Evolutionary conservation across 2,329 filamentous ascomycete genomes (phyloP), one percentile per base, ranked within the genome.

Genomic region (Pseudofabraea citricarpa): DNA sequence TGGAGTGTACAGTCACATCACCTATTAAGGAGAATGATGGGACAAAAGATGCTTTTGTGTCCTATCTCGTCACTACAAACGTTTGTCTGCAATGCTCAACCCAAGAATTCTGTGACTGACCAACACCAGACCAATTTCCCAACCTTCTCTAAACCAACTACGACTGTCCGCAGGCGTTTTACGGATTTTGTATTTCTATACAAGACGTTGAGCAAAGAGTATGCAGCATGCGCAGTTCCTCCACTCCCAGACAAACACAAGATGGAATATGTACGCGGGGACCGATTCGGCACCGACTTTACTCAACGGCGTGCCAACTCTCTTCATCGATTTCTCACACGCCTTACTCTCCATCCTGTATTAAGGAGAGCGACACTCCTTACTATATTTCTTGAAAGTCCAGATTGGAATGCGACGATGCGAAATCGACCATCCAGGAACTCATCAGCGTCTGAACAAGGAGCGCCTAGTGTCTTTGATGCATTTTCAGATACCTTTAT

Each of bases 401-500:
- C 77, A 20, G 93, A 98, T 65, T 98, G 93, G 93, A 97, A 98
- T 64, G 86, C 90, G 24, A 91, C 89, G 36, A 96, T 98, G 90
- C 83, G 83, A 57, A 80, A 81, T 53, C 81, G 90, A 37, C 79
- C 84, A 9, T 75, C 79, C 40, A 77, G 91, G 36, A 77, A 74
- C 21, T 78, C 81, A 48, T 73, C 68, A 6, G 61, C 61, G 58
- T 75, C 52, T 56, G 73, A 52, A 61, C 67, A 56, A 43, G 64
- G 68, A 10, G 74, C 74, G 20, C 75, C 76, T 10, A 84, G 90
- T 29, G 88, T 97, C 33, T 93, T 98, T 56, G 93, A 98, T 62
- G 90, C 87, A 57, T 89, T 97, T 61, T 89, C 93, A 31, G 93
- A 98, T 64, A 94, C 87, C 26, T 94, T 97, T 61, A 86, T 98